A percentile compares a stretch with the other conserved stretches of the same genome.
Evolutionary conservation across 441 rosid species (phyloP).

Genomic region (Macaranga tanarius): DNA sequence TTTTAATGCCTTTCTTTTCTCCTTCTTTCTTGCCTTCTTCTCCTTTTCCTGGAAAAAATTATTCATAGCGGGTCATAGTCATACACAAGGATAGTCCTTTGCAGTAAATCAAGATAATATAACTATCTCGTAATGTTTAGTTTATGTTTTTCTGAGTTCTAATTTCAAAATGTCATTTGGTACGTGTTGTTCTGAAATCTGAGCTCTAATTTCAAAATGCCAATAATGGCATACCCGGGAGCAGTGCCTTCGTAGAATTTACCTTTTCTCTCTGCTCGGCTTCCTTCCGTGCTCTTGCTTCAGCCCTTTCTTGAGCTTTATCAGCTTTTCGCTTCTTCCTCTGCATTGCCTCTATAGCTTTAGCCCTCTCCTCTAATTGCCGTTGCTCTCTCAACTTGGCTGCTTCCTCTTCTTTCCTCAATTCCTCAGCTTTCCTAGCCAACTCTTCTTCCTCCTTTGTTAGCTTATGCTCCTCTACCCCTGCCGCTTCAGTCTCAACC

Average conservation of each 20-base stretch:
- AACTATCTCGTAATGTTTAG: neutral
- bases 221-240: neutral
- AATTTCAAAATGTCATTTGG: neutral
- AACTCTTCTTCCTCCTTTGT: conserved; percentile 67
- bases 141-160: neutral
- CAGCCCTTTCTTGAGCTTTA: conserved; percentile 74
- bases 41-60: conserved; percentile 63
- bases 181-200: neutral
- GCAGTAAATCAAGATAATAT: neutral
- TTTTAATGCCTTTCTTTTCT: conserved; percentile 42
- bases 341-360: conserved; percentile 79
- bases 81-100: neutral
- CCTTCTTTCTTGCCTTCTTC: conserved; percentile 74
- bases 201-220: neutral
- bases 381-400: conserved; percentile 61
- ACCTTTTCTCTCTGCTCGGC: conserved; percentile 82
- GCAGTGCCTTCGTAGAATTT: conserved; percentile 9
- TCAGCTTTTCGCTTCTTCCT: conserved; percentile 73
- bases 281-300: conserved; percentile 65
- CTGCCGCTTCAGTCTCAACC: conserved; percentile 42
- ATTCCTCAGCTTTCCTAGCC: conserved; percentile 63
- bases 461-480: conserved; percentile 50
- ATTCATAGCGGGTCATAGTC: neutral
- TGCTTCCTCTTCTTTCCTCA: conserved; percentile 67
- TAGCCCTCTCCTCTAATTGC: conserved; percentile 68